Base-by-base conservation (phyloP, 495 filamentous ascomycete genomes). In the Podospora pseudopauciseta region DNA sequence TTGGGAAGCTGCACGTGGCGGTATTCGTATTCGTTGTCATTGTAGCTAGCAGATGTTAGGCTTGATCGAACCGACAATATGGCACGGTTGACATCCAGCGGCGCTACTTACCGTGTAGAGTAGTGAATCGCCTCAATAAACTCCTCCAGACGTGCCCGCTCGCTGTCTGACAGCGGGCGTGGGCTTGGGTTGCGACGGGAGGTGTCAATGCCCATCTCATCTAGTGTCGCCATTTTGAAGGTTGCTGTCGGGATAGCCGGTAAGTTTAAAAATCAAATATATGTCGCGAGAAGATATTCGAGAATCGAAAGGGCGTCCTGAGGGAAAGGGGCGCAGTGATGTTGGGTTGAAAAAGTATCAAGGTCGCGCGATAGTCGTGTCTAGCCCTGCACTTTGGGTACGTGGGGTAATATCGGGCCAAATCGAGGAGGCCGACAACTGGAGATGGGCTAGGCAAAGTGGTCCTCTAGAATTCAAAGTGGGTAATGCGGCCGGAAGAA, bases 1-100 rank as follows among this genome's bases (percentile, higher is more conserved):
- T 98, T 98, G 4, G 95, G 95, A 28, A 99, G 88, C 78, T 97
- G 94, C 30, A 99, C 95, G 78, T 99, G 95, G 63, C 95, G 92
- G 79, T 96, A 97, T 81, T 97, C 94, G 77, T 82, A 94, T 78
- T 94, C 87, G 80, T 86, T 85, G 75, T 97, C 94, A n/a, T 87
- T 90, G 77, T 97, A 97, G 72, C 93, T 96, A 63, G 56, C 39
- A 54, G 26, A 11, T 30, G 64, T 75, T 11, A 74, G 73, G 13
- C n/a, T n/a, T 26, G 23, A 23, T 19, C 23, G 9, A 11, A 3
- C 15, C 6, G 56, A n/a, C 18, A 20, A 20, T 20, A n/a, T 49
- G n/a, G 4, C 56, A 26, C 28, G 13, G 30, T 9, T n/a, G 20
- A 32, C 26, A 32, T 60, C 23, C 54, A 15, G 56, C 39, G 57